Percentiles rank a stretch among this genome's conserved stretches.
Evolutionary conservation across 257 asterid species (phyloP).

Genomic region (Solanum piurae): DNA sequence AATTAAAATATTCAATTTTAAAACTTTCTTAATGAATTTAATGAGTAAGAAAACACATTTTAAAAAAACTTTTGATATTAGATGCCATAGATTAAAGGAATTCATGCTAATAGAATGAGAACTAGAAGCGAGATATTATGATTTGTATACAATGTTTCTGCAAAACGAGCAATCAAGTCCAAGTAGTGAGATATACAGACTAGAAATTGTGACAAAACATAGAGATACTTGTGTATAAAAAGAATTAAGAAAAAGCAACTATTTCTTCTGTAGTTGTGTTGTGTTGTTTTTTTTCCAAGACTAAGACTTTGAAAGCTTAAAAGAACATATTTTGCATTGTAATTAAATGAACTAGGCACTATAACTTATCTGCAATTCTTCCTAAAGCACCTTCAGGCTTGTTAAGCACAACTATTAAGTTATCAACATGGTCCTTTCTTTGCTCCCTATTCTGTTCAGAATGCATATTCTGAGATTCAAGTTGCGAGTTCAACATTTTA

Average conservation of each 20-base stretch:
- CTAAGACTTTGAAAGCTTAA: neutral
- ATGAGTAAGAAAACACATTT: no score
- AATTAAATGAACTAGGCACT: conserved; percentile 9
- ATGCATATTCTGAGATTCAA: conserved; percentile 57
- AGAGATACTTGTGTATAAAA: neutral
- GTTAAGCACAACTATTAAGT: conserved; percentile 51
- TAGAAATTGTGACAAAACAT: neutral
- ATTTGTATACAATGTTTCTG: neutral
- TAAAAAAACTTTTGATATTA: no score
- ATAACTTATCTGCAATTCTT: conserved; percentile 76
- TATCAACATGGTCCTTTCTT: conserved; percentile 47
- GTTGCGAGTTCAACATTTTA: conserved; percentile 44
- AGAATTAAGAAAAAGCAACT: neutral
- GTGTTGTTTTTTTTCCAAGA: neutral
- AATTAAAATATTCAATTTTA: no score
- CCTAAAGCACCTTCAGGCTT: conserved; percentile 75
- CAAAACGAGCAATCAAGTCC: neutral
- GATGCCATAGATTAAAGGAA: neutral
- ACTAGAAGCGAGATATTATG: neutral
- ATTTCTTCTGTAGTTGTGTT: neutral
- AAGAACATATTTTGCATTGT: conserved; percentile 9
- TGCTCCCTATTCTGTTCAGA: conserved; percentile 61
- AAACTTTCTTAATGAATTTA: no score
- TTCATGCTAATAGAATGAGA: neutral
- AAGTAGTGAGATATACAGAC: neutral